Evolutionary conservation across 768 basidiomycete genomes (phyloP), one percentile per base, ranked within the genome.

Genomic region (Cystofilobasidium capitatum): DNA sequence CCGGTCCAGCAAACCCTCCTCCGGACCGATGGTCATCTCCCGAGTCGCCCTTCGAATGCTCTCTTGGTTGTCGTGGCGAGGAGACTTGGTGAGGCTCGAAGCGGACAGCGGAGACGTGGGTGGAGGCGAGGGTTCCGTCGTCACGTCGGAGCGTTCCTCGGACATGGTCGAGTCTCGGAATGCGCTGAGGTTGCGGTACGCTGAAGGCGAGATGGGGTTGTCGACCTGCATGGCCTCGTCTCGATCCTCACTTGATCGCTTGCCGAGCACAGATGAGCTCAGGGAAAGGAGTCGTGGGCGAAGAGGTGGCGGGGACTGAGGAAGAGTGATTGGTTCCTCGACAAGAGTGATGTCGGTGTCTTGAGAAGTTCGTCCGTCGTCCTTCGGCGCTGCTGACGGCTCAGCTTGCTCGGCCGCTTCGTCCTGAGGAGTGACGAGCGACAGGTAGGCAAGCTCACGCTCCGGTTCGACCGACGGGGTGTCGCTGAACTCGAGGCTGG

Each of bases 381-480:
- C 51, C 26, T 6, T 5, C 1, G 17, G 9, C 22, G n/a, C 40
- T 13, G 36, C 58, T 31, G 24, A 12, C 26, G 35, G 57, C 58
- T 26, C 51, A 22, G 29, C 24, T 4, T n/a, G 24, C 16, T 69
- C 62, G n/a, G 44, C 36, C 12, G 58, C 68, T 33, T 69, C 68
- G 68, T 69, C 68, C 73, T 89, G 84, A 3, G 88, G 88, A 7
- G 91, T 91, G 39, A 93, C 86, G 24, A 96, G 82, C 0, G 91
- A 92, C 26, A 94, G 83, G 74, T 96, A 91, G 9, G 91, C 91
- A 24, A 96, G 81, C 72, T 94, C 89, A 54, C 89, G 78, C 3
- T 85, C 86, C 0, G 91, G 91, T 0, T 89, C 90, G 22, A 96
- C 85, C 17, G 90, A 82, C 7, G 84, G 77, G 2, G 79, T 76